Evolutionary conservation across 2,329 filamentous ascomycete species (phyloP), one percentile per base, ranked within the genome.

Genomic region (Pseudogymnoascus sp.): DNA sequence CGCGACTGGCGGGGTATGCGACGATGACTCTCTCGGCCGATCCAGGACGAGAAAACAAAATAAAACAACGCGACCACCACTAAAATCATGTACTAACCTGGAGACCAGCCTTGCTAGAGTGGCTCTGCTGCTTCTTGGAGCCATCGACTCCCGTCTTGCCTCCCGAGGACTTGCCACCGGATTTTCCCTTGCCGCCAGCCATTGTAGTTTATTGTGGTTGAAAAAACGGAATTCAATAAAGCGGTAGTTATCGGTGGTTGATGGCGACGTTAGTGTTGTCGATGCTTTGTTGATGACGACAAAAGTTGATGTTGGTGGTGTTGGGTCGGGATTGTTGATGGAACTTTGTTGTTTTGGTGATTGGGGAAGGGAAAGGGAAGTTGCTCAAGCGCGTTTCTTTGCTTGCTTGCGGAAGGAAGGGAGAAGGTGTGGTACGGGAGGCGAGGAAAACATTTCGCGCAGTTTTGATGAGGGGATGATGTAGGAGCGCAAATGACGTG

Each of bases 161-260:
- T 67, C 72, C 72, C n/a, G 72, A 74, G 15, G 71, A 73, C 70
- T 74, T 74, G 62, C 72, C 72, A 60, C 71, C 72, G 19, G 71
- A 73, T 68, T 74, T 74, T 68, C 72, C 72, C 66, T 74, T 74
- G 65, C 72, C 72, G 44, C 72, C 72, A 46, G 72, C 71, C 72
- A 74, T 74, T 69, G 66, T 64, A 59, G 60, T 64, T 66, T 33
- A 59, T 61, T 62, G 35, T 26, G 3, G 46, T 53, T 29, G 40
- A 29, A 17, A 59, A 26, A 53, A 23, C 21, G 42, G 53, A 40
- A 15, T 17, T 23, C 15, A 13, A 17, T 53, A 29, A 31, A 53
- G 44, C 44, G 21, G 63, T 62, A 61, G 64, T 61, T 37, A 62
- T 42, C 60, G 23, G 31, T 23, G 61, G 17, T 60, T 62, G 44